Evolutionary conservation across 495 filamentous ascomycete genomes (phyloP).

Genomic region (Neurospora africana): DNA sequence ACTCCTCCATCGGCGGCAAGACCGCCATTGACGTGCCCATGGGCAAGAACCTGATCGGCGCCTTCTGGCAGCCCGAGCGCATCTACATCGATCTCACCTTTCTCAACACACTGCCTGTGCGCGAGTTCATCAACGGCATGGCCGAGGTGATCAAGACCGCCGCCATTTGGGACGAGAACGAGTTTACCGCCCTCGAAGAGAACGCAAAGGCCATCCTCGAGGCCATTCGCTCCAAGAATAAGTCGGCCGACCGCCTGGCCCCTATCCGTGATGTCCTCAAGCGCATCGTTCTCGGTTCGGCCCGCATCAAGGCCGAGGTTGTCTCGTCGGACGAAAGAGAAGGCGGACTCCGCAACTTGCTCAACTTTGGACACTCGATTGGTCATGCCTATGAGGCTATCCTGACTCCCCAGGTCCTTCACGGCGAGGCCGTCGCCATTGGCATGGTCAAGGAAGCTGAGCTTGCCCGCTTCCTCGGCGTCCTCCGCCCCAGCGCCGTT

Average conservation of each 20-base stretch:
- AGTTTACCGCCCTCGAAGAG: conserved; percentile 77
- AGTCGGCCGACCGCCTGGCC: conserved; percentile 44
- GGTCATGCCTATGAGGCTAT: conserved; percentile 95
- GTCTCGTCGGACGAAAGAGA: conserved; percentile 91
- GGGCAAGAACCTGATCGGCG: conserved; percentile 91
- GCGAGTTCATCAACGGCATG: conserved; percentile 98
- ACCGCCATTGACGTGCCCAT: conserved; percentile 96
- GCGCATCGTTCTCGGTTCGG: conserved; percentile 78
- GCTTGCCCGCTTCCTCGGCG: conserved; percentile 77
- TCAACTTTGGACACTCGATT: conserved; percentile 98
- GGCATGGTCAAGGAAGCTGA: conserved; percentile 98
- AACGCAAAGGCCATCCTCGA: conserved; percentile 66
- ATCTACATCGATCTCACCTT: conserved; percentile 94
- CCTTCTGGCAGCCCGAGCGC: conserved; percentile 91
- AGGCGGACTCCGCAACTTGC: conserved; percentile 83
- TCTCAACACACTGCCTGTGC: conserved; percentile 77
- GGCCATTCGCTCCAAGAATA: conserved; percentile 50
- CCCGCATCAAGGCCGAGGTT: conserved; percentile 82
- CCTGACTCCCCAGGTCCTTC: conserved; percentile 86
- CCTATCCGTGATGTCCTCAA: conserved; percentile 69
- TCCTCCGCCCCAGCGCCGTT: conserved; percentile 79
- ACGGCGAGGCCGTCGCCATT: conserved; percentile 91
- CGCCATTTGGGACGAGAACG: conserved; percentile 83
- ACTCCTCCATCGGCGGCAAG: conserved; percentile 96
- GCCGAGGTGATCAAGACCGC: conserved; percentile 98